These are phyloP conservation scores for Aspergillus sojae DNA, from an alignment of 2,329 filamentous ascomycete genomes.

Conservation along the genomic window DNA sequence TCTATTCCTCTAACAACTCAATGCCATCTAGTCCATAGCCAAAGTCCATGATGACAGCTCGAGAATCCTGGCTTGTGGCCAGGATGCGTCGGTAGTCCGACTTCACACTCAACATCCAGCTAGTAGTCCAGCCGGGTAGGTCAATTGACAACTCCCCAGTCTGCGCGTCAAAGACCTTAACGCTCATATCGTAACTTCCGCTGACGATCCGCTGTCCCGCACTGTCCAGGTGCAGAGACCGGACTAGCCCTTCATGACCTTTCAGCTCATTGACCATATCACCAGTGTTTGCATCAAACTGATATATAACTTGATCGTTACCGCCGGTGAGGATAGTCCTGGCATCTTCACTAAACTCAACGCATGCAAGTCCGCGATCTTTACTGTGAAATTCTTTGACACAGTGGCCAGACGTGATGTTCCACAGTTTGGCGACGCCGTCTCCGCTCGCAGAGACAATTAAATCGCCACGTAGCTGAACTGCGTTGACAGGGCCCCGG, in stretches of 20 bases:
- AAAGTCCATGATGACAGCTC: constrained; percentile 93
- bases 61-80: constrained; percentile 89
- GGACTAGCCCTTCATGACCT: constrained; percentile 83
- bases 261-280: constrained; percentile 77
- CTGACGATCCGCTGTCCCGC: constrained; percentile 84
- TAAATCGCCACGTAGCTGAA: constrained; percentile 90
- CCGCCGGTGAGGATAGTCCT: constrained; percentile 90
- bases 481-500: constrained; percentile 89
- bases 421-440: constrained; percentile 92
- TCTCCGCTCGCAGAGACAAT: constrained; percentile 94
- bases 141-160: constrained; percentile 77
- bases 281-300: constrained; percentile 92
- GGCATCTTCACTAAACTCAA: constrained; percentile 95
- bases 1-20: constrained; percentile 52
- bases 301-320: constrained; percentile 92
- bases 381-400: constrained; percentile 89
- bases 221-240: constrained; percentile 87
- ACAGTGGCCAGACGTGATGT: constrained; percentile 82
- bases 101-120: constrained; percentile 96
- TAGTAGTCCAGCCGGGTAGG: constrained; percentile 92
- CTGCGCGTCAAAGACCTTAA: constrained; percentile 90
- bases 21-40: constrained; percentile 62
- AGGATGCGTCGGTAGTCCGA: constrained; percentile 94
- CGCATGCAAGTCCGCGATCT: constrained; percentile 90
- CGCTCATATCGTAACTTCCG: constrained; percentile 91